Evolutionary conservation across 495 filamentous ascomycete species (phyloP).

Genomic region (Choiromyces venosus): DNA sequence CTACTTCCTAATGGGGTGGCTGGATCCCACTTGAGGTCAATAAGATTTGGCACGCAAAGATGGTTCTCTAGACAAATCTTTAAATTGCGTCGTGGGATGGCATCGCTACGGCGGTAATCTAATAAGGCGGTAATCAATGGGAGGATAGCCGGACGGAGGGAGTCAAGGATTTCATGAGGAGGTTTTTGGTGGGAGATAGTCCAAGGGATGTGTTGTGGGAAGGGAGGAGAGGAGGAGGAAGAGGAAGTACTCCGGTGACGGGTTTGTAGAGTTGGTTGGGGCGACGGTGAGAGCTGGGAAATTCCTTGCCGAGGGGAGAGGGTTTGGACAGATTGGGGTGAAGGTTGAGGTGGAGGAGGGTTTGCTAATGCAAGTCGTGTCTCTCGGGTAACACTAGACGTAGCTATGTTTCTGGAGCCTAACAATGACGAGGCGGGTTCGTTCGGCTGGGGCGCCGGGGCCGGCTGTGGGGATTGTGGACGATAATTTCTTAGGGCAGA

Average conservation of each 20-base stretch:
- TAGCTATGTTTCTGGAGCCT: neutral
- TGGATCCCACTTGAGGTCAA: conserved; percentile 1
- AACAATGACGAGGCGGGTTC: neutral
- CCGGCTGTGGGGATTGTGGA: neutral
- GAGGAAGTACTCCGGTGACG: neutral
- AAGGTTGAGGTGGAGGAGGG: neutral
- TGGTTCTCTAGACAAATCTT: conserved; percentile 1
- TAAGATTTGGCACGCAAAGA: neutral
- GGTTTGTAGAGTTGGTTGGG: neutral
- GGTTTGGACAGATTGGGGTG: neutral
- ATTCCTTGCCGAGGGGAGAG: neutral
- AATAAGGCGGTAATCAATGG: neutral
- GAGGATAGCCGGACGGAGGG: neutral
- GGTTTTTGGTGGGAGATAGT: neutral
- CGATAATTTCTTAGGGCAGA: neutral
- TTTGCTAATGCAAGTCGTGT: neutral
- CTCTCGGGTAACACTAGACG: neutral
- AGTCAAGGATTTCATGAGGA: neutral
- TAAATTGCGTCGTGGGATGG: conserved; percentile 1
- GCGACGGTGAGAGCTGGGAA: neutral
- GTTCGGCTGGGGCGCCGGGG: neutral
- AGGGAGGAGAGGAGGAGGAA: no score
- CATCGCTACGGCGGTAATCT: neutral
- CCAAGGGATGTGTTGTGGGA: neutral
- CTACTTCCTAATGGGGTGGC: neutral